Evolutionary conservation across 176 grass and related monocot genomes (phyloP).

Genomic region (Pontederia crassipes): DNA sequence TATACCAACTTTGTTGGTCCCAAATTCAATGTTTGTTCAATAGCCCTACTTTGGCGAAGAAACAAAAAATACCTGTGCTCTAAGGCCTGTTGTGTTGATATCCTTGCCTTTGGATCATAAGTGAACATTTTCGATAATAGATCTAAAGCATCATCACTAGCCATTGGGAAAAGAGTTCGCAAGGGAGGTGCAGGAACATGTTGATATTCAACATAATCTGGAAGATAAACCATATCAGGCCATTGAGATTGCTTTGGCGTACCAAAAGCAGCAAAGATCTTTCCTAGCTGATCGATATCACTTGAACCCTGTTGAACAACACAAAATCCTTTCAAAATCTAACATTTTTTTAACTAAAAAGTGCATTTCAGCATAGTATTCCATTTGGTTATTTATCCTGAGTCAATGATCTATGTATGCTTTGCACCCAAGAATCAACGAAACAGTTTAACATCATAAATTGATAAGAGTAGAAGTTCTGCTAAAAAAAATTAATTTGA

Average conservation of each 20-base stretch:
- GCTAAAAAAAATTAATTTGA: too few species aligned
- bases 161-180: constrained; percentile 76
- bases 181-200: constrained; percentile 68
- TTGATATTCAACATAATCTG: constrained; percentile 99
- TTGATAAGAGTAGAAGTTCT: too few species aligned
- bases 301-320: constrained; percentile 61
- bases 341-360: too few species aligned
- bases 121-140: constrained; percentile 87
- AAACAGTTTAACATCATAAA: too few species aligned
- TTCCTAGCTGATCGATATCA: constrained; percentile 96
- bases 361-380: background rate
- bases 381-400: background rate
- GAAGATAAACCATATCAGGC: constrained; percentile 94
- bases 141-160: constrained; percentile 89
- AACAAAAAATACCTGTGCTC: constrained; percentile 72
- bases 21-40: background rate
- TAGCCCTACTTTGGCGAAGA: background rate
- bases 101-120: constrained; percentile 96
- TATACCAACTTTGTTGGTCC: background rate
- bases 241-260: constrained; percentile 90
- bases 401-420: too few species aligned
- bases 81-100: constrained; percentile 82
- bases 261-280: constrained; percentile 90
- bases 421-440: too few species aligned
- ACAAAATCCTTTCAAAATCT: too few species aligned